Evolutionary conservation across 306 rosid genomes (phyloP).

Genomic region (Morella rubra): DNA sequence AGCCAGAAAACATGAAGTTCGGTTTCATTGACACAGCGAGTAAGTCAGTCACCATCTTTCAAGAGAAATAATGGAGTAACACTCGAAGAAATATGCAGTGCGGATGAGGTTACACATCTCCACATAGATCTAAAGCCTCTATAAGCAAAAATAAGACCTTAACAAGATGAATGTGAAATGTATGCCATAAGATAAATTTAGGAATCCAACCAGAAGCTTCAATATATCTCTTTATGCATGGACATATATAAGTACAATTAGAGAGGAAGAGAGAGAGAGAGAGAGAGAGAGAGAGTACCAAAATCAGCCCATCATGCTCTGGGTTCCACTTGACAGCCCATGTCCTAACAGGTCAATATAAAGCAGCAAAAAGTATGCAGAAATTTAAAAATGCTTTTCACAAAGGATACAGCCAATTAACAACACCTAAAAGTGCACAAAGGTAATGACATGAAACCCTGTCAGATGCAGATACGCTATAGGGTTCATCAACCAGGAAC

Average conservation of each 20-base stretch:
- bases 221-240: not conserved
- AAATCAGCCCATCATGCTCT: constrained; percentile 73
- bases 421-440: not conserved
- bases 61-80: not conserved
- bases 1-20: not conserved
- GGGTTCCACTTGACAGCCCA: constrained; percentile 91
- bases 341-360: constrained; percentile 59
- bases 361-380: constrained; percentile 29
- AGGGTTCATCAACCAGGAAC: constrained; percentile 24
- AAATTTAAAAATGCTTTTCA: constrained; percentile 11
- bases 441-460: not conserved
- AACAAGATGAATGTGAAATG: not conserved
- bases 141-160: not conserved
- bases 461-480: constrained; percentile 5
- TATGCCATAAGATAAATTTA: not conserved
- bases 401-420: not conserved
- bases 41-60: not conserved
- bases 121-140: not conserved
- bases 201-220: not conserved
- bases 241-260: not conserved
- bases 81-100: not conserved
- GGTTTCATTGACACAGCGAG: not conserved
- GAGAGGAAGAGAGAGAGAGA: constrained; percentile 22
- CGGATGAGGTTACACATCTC: not conserved
- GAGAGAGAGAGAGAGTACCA: constrained; percentile 63